Conservation (phyloP, 1,284 basidiomycete species). For the Irpex sp. region DNA sequence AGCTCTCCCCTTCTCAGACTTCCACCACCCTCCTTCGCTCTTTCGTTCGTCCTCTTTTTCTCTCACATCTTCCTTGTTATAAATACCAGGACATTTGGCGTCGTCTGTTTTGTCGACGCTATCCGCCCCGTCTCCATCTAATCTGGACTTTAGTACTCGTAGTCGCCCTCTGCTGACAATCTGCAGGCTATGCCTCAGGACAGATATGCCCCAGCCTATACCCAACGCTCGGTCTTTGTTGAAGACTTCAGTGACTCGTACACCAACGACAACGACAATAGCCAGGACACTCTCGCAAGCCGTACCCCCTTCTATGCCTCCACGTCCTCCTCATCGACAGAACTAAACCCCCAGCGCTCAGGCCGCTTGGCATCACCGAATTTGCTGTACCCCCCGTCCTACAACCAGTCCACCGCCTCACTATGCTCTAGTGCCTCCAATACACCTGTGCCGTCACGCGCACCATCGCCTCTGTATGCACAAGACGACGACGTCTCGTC, state of each 20-base stretch:
- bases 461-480: constrained; percentile 31
- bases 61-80: not conserved
- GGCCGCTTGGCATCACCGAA: constrained; percentile 16
- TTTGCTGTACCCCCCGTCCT: constrained; percentile 23
- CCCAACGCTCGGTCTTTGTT: constrained; percentile 12
- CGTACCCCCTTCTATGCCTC: constrained; percentile 20
- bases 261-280: constrained; percentile 9
- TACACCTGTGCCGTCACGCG: constrained; percentile 34
- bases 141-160: not conserved
- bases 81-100: not conserved
- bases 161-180: not conserved
- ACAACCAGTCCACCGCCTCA: constrained; percentile 20
- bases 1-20: constrained; percentile 9
- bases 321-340: constrained; percentile 18
- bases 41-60: not conserved
- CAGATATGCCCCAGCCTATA: constrained; percentile 7
- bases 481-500: constrained; percentile 41
- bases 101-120: not conserved
- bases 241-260: constrained; percentile 20
- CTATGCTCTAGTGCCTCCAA: constrained; percentile 30
- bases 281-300: constrained; percentile 9
- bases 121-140: not conserved
- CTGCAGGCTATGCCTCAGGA: constrained; percentile 7
- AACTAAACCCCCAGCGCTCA: constrained; percentile 20
- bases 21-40: constrained; percentile 9